Base-by-base conservation (phyloP, 1,284 basidiomycete genomes). In the Trichosporon inkin region DNA sequence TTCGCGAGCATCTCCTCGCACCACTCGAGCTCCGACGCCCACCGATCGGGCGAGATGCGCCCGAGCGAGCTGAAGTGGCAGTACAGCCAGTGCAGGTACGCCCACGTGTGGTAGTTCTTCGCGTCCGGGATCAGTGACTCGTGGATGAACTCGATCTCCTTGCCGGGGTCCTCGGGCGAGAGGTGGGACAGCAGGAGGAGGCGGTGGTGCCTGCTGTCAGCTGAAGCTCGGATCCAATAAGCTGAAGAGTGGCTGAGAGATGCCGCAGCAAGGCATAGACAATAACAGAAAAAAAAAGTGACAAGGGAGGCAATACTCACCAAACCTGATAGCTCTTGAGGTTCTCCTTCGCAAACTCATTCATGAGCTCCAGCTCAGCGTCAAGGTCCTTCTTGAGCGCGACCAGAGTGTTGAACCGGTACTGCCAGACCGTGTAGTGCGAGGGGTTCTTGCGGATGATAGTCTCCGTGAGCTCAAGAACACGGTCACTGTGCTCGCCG, bases 51-150 rank as follows among this genome's bases (percentile, higher is more conserved):
- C 2, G 71, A 56, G 32, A 78, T 68, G 35, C 67, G 68, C 49
- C 67, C 68, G 0, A 77, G 71, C n/a, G 69, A 68, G 17, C 70
- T 76, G 77, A 91, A 91, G 73, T 88, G 85, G n/a, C 87, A 86
- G 54, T 93, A 84, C 11, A 92, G 77, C 89, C 90, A 95, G 75
- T 96, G 92, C 7, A 92, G 84, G 77, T 94, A 93, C 5, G 89
- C 88, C 92, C 92, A 96, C 0, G 92, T 95, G 77, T 96, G 92
- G 74, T 96, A 96, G 80, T 96, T 97, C 82, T 97, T 97, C 53
- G 85, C 79, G 74, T 97, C 93, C 19, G 79, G 81, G 8, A 82
- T 75, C 39, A 97, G 84, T 0, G 86, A 85, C 53, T 80, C 77
- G 57, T 85, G 83, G 70, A 92, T 87, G 76, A 95, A 95, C 20